These are phyloP conservation scores for Blastobotrys ciferrii DNA, from an alignment of 1,139 yeast species.

Conservation along the genomic window DNA sequence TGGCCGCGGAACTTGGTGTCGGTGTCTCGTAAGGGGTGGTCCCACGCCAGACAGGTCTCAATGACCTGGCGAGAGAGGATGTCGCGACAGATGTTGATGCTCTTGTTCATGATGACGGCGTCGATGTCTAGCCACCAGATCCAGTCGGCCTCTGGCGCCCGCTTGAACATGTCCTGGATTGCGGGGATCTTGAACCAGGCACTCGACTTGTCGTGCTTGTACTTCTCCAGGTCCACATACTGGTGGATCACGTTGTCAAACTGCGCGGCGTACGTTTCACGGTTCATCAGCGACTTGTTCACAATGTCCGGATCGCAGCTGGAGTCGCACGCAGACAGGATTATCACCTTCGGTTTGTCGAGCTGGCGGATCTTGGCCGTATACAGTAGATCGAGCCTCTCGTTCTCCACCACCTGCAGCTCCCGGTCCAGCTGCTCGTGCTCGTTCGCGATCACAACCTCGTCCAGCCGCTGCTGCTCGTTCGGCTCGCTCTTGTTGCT, in stretches of 20 bases:
- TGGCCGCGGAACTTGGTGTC: conserved; percentile 28
- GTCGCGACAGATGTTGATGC: conserved; percentile 31
- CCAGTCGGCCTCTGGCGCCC: conserved; percentile 35
- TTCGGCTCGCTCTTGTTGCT: not conserved
- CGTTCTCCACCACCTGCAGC: not conserved
- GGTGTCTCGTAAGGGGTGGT: conserved; percentile 25
- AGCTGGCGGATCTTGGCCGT: not conserved
- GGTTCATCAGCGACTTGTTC: conserved; percentile 32
- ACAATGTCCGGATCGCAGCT: conserved; percentile 27
- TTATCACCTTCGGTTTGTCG: conserved; percentile 24
- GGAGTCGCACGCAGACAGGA: conserved; percentile 35
- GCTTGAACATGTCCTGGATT: conserved; percentile 29
- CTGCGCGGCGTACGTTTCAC: conserved; percentile 34
- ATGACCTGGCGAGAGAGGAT: conserved; percentile 24
- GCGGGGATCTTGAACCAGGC: conserved; percentile 34
- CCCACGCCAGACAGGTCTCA: conserved; percentile 22
- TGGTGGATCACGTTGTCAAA: conserved; percentile 34
- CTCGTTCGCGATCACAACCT: conserved; percentile 9
- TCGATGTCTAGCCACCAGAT: conserved; percentile 37
- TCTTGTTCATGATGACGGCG: conserved; percentile 24
- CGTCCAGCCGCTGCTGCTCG: conserved; percentile 1
- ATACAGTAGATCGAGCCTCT: not conserved
- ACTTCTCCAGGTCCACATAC: conserved; percentile 31
- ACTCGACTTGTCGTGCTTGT: conserved; percentile 21
- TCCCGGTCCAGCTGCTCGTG: conserved; percentile 1